Evolutionary conservation across 1,139 yeast genomes (phyloP).

Genomic region (Nakaseomyces sp.): DNA sequence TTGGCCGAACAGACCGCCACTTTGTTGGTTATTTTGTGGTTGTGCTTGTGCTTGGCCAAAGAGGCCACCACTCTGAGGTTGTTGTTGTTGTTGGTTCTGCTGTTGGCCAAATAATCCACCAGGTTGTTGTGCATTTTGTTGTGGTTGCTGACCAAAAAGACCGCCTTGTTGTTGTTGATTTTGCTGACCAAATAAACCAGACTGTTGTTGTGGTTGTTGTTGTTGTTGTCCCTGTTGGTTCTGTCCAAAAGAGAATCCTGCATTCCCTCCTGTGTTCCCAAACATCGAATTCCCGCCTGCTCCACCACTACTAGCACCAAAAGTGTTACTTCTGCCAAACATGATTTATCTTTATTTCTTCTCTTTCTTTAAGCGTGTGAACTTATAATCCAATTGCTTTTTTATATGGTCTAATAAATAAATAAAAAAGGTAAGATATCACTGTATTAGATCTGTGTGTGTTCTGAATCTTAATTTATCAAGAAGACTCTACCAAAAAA

Average conservation of each 20-base stretch:
- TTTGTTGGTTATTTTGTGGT: background rate
- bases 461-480: too few species aligned
- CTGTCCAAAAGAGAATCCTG: conserved; percentile 8
- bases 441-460: too few species aligned
- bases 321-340: conserved; percentile 3
- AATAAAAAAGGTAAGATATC: too few species aligned
- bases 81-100: conserved; percentile 6
- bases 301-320: conserved; percentile 6
- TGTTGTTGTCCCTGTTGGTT: background rate
- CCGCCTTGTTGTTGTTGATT: conserved; percentile 10
- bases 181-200: conserved; percentile 28
- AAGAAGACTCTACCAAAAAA: too few species aligned
- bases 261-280: conserved; percentile 1
- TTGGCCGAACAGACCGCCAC: conserved; percentile 7
- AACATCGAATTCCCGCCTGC: conserved; percentile 1
- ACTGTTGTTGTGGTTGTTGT: background rate
- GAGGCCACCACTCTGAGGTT: conserved; percentile 15
- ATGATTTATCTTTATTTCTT: too few species aligned
- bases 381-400: too few species aligned
- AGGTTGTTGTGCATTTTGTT: conserved; percentile 30
- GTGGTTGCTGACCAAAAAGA: conserved; percentile 10
- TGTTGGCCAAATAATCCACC: conserved; percentile 11
- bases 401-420: too few species aligned
- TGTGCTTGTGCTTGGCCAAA: conserved; percentile 24
- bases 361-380: too few species aligned